Base-by-base conservation (phyloP, 805 yeast species). In the Myxozyma geophila region DNA sequence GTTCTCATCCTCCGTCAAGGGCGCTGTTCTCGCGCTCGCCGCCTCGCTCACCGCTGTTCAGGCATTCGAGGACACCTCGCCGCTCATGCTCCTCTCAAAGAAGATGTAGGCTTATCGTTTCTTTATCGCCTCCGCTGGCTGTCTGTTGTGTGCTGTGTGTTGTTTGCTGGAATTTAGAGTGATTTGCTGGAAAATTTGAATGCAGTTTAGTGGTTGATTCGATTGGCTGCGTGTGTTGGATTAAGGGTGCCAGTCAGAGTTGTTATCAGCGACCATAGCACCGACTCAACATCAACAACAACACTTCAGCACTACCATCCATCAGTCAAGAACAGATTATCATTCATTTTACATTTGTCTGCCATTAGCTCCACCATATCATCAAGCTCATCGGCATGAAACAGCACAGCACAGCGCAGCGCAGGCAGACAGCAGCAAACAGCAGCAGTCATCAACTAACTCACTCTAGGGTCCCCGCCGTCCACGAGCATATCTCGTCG, bases 31-130 rank as follows among this genome's bases (percentile, higher is more conserved):
- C 28, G 65, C 61, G 9, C 60, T 66, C 35, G 63, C 65, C 48
- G 64, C 68, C 12, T 59, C 67, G 23, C 58, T 58, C 21, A 28
- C 63, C 19, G 68, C 58, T 35, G 69, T 68, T 39, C 41, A 39
- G 37, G 72, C 71, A 15, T 70, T 70, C 62, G 72, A 67, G 55
- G 71, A 70, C 54, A 65, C 72, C 39, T 65, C 72, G 23, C 72
- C 72, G 13, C 56, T 70, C 41, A 62, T 70, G 65, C 63, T 69
- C 43, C 62, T 69, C 46, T 53, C 70, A 47, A 60, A 61, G 37
- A 60, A 69, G 59, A 50, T 46, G 71, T 63, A 59, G 10, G 65
- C 51, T 23, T 58, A 15, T 41, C 44, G 10, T 63, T 19, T 39
- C 39, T 39, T 17, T 43, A 9, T 54, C 17, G 15, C 51, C 9